phyloP scores from a whole-genome alignment of 2,329 filamentous ascomycete genomes.

The Xylariaceae sp. region DNA sequence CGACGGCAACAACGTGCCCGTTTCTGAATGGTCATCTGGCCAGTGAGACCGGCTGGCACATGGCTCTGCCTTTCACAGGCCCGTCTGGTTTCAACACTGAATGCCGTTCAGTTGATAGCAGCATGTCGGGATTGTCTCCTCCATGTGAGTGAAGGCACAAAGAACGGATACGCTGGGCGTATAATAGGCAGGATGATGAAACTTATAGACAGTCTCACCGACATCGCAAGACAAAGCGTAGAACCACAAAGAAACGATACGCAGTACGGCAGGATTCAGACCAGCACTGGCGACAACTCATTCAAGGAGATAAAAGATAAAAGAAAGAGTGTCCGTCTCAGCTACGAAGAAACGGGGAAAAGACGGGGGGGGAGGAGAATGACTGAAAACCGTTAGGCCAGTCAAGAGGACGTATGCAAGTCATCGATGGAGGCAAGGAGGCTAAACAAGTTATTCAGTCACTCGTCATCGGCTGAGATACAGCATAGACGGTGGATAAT shows the following conservation, averaged over 20 bases:
- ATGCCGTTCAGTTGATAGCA: not conserved
- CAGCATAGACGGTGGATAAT: constrained; percentile 3
- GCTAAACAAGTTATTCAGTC: constrained; percentile 19
- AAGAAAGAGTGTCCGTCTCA: too few species aligned
- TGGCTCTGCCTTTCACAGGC: not conserved
- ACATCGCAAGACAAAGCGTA: constrained; percentile 3
- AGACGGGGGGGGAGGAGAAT: not conserved
- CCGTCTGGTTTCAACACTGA: not conserved
- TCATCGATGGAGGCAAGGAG: not conserved
- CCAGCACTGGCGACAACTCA: constrained; percentile 11
- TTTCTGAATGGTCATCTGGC: not conserved
- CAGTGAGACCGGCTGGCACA: not conserved
- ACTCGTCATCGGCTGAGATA: constrained; percentile 23
- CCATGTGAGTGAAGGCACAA: not conserved
- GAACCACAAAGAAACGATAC: constrained; percentile 2
- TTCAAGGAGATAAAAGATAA: not conserved
- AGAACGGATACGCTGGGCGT: constrained; percentile 5
- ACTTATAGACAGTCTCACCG: constrained; percentile 1
- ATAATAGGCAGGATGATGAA: not conserved
- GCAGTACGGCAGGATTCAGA: not conserved
- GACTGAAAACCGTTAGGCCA: constrained; percentile 2
- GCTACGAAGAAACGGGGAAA: not conserved
- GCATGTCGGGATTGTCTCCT: not conserved
- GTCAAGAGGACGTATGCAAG: not conserved
- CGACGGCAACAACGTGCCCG: not conserved